Percentiles rank a stretch among this genome's conserved stretches.
Conservation (phyloP, 2,329 filamentous ascomycete species). For the Fonsecaea erecta region DNA sequence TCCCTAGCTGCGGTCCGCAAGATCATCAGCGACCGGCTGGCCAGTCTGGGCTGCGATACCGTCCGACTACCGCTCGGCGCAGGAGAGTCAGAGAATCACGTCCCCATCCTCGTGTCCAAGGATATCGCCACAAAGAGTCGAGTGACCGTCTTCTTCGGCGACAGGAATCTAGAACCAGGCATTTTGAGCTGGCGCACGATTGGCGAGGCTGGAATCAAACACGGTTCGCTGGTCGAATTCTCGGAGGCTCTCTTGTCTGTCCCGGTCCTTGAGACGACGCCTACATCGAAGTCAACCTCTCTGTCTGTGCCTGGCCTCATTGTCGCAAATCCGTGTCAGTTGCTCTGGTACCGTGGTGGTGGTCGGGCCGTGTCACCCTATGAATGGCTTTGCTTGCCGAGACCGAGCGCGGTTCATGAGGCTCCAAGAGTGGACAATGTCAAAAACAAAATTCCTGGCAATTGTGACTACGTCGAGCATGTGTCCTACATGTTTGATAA, state of each 20-base stretch:
- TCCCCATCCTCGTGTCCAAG: slow-evolving; percentile 69
- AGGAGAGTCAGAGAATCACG: slow-evolving; percentile 56
- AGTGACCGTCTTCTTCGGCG: slow-evolving; percentile 75
- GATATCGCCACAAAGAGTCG: slow-evolving; percentile 63
- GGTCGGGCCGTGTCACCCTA: slow-evolving; percentile 63
- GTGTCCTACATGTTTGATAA: slow-evolving; percentile 68
- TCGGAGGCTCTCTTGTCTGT: slow-evolving; percentile 57
- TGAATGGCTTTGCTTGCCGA: slow-evolving; percentile 64
- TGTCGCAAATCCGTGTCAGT: slow-evolving; percentile 76
- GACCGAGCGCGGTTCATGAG: slow-evolving; percentile 65
- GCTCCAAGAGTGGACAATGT: slow-evolving; percentile 57
- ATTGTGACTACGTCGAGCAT: slow-evolving; percentile 64
- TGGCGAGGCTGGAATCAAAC: slow-evolving; percentile 67
- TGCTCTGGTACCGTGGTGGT: slow-evolving; percentile 73
- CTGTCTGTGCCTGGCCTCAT: slow-evolving; percentile 61
- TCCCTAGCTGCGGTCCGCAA: slow-evolving; percentile 64
- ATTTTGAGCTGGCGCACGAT: slow-evolving; percentile 72
- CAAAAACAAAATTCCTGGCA: slow-evolving; percentile 67
- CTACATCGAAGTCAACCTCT: slow-evolving; percentile 2
- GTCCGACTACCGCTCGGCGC: slow-evolving; percentile 65
- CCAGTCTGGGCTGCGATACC: slow-evolving; percentile 62
- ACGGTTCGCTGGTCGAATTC: slow-evolving; percentile 72
- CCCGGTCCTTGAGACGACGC: slow-evolving; percentile 17
- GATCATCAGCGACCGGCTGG: slow-evolving; percentile 67
- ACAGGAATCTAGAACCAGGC: slow-evolving; percentile 72